phyloP scores from a whole-genome alignment of 1,284 basidiomycete species.

The Somion occarium region DNA sequence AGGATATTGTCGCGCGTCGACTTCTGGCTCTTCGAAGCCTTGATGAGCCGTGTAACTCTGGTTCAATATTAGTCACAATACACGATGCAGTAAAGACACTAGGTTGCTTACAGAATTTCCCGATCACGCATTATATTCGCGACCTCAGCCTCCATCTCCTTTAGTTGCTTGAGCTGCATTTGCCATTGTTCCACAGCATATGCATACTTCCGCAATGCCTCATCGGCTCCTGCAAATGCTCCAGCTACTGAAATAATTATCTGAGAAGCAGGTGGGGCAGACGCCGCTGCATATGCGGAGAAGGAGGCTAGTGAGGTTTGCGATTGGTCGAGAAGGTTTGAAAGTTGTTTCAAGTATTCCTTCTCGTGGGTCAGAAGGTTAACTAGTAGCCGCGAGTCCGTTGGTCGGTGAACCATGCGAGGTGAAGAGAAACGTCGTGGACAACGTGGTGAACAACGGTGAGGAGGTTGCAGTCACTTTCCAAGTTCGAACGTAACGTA shows the following conservation, averaged over 20 bases:
- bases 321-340: conserved; percentile 50
- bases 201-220: conserved; percentile 59
- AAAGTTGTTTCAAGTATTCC: conserved; percentile 60
- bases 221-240: conserved; percentile 56
- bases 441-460: not conserved
- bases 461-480: not conserved
- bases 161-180: conserved; percentile 50
- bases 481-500: too few relatives aligned
- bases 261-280: conserved; percentile 49
- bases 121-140: conserved; percentile 63
- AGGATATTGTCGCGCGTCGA: conserved; percentile 41
- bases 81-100: not conserved
- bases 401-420: conserved; percentile 64
- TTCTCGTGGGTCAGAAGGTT: conserved; percentile 68
- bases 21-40: conserved; percentile 60
- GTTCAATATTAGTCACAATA: conserved; percentile 3
- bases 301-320: conserved; percentile 61
- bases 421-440: not conserved
- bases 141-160: conserved; percentile 60
- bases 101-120: conserved; percentile 64
- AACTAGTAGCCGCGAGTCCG: conserved; percentile 64
- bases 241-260: conserved; percentile 57
- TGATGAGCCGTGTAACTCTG: conserved; percentile 73
- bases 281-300: conserved; percentile 68
- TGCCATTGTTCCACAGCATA: conserved; percentile 61